Conservation (phyloP, 2,329 filamentous ascomycete genomes). For the Nothopassalora personata region DNA sequence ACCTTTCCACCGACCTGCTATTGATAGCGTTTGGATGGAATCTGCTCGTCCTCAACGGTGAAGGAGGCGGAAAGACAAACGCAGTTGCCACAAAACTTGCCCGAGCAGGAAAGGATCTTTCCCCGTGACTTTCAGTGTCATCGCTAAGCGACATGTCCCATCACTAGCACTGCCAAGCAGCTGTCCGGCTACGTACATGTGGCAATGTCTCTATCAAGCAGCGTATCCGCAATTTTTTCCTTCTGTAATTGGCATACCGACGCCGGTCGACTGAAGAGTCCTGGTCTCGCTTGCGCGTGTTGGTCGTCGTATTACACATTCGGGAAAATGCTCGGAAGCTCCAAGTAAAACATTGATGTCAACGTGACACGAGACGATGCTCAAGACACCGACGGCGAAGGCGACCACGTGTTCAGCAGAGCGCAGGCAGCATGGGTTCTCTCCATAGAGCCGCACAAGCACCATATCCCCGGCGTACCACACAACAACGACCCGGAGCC, state of each 20-base stretch:
- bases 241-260: background rate
- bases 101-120: background rate
- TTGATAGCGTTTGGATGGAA: background rate
- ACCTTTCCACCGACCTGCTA: background rate
- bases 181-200: background rate
- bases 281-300: background rate
- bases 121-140: background rate
- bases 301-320: background rate
- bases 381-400: background rate
- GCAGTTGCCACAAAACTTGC: background rate
- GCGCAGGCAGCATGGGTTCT: slow-evolving; percentile 8
- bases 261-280: background rate
- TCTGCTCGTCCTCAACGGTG: background rate
- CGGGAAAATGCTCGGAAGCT: slow-evolving; percentile 4
- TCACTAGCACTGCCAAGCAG: background rate
- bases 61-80: background rate
- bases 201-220: background rate
- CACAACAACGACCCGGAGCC: slow-evolving; percentile 8
- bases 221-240: background rate
- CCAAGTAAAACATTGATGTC: slow-evolving; percentile 11
- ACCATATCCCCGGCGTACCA: slow-evolving; percentile 3
- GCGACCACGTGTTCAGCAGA: background rate
- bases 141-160: background rate
- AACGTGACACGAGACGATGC: slow-evolving; percentile 3
- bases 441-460: slow-evolving; percentile 12